phyloP scores from a whole-genome alignment of 441 rosid species.

The Mallotus repandus region DNA sequence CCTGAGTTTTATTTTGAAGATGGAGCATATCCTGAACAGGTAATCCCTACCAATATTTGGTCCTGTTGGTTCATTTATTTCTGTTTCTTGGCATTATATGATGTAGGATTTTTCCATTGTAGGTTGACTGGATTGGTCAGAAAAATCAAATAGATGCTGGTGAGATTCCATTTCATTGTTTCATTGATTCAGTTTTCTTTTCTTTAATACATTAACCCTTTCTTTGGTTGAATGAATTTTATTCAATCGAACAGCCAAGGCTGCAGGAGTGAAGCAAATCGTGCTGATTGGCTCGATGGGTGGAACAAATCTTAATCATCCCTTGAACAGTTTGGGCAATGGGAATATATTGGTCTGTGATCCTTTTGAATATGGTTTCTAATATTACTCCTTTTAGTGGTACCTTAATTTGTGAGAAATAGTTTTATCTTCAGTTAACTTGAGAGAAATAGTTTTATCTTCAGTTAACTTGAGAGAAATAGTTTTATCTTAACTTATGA shows the following conservation, averaged over 20 bases:
- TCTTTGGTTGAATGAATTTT: slow-evolving; percentile 20
- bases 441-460: no score
- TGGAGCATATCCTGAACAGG: slow-evolving; percentile 93
- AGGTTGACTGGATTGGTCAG: slow-evolving; percentile 99
- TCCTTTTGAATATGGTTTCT: slow-evolving; percentile 1
- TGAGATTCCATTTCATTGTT: slow-evolving; percentile 28
- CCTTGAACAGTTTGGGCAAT: slow-evolving; percentile 85
- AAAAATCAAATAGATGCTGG: slow-evolving; percentile 95
- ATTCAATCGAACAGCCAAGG: slow-evolving; percentile 63
- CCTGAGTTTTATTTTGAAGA: slow-evolving; percentile 92
- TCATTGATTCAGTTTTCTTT: not conserved
- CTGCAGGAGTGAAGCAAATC: slow-evolving; percentile 90
- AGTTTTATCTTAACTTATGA: not conserved
- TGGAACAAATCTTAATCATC: slow-evolving; percentile 79
- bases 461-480: no score
- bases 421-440: no score
- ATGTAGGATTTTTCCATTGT: slow-evolving; percentile 14
- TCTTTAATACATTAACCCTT: not conserved
- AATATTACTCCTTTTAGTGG: not conserved
- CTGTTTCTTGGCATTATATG: slow-evolving; percentile 16
- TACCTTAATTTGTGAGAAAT: no score
- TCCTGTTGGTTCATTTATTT: slow-evolving; percentile 5
- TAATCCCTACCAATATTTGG: slow-evolving; percentile 18
- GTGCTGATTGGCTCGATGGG: slow-evolving; percentile 98
- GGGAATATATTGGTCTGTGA: slow-evolving; percentile 86